Conservation (phyloP, 139 green algal genomes). For the Coelastrella sp. region DNA sequence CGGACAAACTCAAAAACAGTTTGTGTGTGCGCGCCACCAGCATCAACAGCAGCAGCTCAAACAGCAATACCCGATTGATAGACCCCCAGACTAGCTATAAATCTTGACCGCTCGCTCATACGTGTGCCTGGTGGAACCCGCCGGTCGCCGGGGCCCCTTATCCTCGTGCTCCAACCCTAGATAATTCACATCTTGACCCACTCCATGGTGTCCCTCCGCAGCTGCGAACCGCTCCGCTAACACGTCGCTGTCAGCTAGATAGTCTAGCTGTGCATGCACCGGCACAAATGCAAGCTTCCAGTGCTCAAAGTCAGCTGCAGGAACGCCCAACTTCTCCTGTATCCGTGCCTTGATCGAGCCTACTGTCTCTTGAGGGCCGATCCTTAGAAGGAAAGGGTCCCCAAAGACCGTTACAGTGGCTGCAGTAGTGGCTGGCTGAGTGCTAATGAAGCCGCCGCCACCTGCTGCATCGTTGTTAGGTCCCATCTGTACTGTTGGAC, state of each 20-base stretch:
- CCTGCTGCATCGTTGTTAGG: neutral
- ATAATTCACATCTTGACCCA: slow-evolving; percentile 54
- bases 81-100: slow-evolving; percentile 58
- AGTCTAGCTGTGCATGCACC: slow-evolving; percentile 54
- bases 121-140: slow-evolving; percentile 30
- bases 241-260: slow-evolving; percentile 78
- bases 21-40: neutral
- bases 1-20: neutral
- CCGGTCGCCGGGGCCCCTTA: slow-evolving; percentile 45
- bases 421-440: neutral
- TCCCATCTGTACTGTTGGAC: neutral
- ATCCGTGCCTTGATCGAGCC: slow-evolving; percentile 63
- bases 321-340: slow-evolving; percentile 81
- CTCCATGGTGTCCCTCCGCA: neutral
- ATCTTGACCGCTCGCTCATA: slow-evolving; percentile 85
- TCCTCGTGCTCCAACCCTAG: slow-evolving; percentile 87
- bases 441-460: neutral
- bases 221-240: slow-evolving; percentile 52
- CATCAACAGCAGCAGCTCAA: neutral
- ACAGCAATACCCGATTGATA: neutral
- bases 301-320: slow-evolving; percentile 87
- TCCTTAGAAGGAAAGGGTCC: slow-evolving; percentile 90
- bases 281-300: slow-evolving; percentile 85
- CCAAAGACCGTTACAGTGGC: slow-evolving; percentile 74
- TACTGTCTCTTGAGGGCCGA: slow-evolving; percentile 84